Evolutionary conservation across 2,329 filamentous ascomycete genomes (phyloP).

Genomic region (Trichoderma arundinaceum): DNA sequence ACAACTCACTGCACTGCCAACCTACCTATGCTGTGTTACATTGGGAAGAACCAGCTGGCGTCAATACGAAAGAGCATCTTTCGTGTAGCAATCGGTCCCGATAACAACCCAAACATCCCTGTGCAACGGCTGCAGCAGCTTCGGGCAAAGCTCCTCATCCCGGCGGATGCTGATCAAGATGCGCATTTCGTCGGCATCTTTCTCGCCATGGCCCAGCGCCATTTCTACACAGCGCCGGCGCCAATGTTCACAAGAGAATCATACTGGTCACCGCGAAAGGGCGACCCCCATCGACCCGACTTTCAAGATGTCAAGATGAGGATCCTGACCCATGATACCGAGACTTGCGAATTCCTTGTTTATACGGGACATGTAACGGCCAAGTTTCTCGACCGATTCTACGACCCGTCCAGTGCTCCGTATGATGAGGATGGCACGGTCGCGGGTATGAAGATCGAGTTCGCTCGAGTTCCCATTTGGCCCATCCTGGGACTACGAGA

Average conservation of each 20-base stretch:
- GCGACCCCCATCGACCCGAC: conserved; percentile 39
- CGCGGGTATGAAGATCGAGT: conserved; percentile 53
- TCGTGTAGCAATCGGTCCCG: conserved; percentile 51
- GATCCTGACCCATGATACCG: conserved; percentile 58
- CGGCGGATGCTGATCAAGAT: conserved; percentile 57
- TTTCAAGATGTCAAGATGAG: conserved; percentile 58
- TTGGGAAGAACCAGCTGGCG: conserved; percentile 55
- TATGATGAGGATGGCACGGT: conserved; percentile 38
- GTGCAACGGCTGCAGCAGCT: conserved; percentile 55
- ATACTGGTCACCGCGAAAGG: conserved; percentile 37
- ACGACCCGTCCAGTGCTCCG: conserved; percentile 52
- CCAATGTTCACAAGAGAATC: conserved; percentile 38
- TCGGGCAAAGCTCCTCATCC: conserved; percentile 55
- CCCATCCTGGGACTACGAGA: conserved; percentile 61
- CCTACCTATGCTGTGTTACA: conserved; percentile 51
- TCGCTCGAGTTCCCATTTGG: conserved; percentile 58
- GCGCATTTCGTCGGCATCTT: conserved; percentile 59
- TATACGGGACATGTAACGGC: conserved; percentile 58
- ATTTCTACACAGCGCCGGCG: conserved; percentile 51
- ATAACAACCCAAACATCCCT: conserved; percentile 51
- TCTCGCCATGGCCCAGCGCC: conserved; percentile 62
- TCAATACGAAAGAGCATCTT: conserved; percentile 55
- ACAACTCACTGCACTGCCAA: conserved; percentile 36
- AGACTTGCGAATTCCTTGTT: conserved; percentile 57
- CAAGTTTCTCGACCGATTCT: conserved; percentile 57